Conservation (phyloP, 2,329 filamentous ascomycete genomes). For the Verruconis gallopava region DNA sequence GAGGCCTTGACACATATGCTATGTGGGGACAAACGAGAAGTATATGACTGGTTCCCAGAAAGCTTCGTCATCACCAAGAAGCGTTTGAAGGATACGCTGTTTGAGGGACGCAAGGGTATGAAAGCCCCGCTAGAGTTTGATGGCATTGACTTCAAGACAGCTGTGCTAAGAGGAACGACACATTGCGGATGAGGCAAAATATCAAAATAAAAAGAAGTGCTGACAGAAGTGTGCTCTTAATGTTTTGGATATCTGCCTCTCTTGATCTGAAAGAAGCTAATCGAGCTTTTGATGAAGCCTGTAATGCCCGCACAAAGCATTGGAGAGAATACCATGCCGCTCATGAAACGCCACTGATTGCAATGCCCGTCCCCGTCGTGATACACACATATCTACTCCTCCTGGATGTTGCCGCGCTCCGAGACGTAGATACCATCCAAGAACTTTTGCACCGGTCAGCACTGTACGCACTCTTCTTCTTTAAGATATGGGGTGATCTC, state of each 20-base stretch:
- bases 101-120: constrained; percentile 15
- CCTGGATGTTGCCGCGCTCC: constrained; percentile 90
- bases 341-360: not conserved
- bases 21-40: constrained; percentile 18
- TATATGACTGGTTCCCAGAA: constrained; percentile 40
- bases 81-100: constrained; percentile 25
- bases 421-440: constrained; percentile 99
- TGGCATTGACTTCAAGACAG: not conserved
- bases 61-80: constrained; percentile 36
- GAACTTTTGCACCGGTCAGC: constrained; percentile 50
- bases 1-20: constrained; percentile 46
- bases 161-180: not conserved
- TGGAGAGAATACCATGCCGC: not conserved
- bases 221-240: not conserved
- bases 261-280: not conserved
- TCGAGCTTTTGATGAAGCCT: not conserved
- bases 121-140: constrained; percentile 1
- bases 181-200: not conserved
- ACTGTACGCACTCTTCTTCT: not conserved
- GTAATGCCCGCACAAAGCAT: not conserved
- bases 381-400: constrained; percentile 32
- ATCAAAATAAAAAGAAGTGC: no score
- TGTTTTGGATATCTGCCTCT: not conserved
- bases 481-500: constrained; percentile 16
- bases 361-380: not conserved